Base-by-base conservation (phyloP, 805 yeast genomes). In the Yamadazyma sp. region DNA sequence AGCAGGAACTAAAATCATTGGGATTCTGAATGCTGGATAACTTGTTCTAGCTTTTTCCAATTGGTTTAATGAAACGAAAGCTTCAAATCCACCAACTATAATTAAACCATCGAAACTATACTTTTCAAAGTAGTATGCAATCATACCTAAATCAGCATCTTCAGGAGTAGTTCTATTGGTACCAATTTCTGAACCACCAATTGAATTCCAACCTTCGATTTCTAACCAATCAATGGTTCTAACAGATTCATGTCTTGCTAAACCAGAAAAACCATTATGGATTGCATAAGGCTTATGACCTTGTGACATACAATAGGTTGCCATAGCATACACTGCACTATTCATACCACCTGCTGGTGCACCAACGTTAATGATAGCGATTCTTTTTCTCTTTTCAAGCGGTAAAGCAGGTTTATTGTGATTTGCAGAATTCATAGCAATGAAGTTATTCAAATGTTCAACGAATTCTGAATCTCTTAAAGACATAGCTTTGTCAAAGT, bases 301-400 rank as follows among this genome's bases (percentile, higher is more conserved):
- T 43, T 79, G 76, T 4, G 95, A 80, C 61, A 89, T 69, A 63
- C 95, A 82, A 69, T 86, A 91, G 12, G 85, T 67, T 5, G 94
- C 88, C 48, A 89, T 88, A n/a, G 97, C 86, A 45, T 89, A 75
- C 8, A 88, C 79, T 3, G 96, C 96, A 42, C 93, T 78, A 56
- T 93, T 93, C 80, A 93, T 75, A 30, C 96, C 97, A 33, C 95
- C 96, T 9, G 98, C 91, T 16, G 98, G 96, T 0, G 98, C 98
- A 49, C 98, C 98, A 29, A 91, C 85, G 53, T 88, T 86, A 35
- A 93, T 74, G 43, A 93, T 81, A 36, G 93, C 98, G 48, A 89
- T 75, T 49, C 78, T 83, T 49, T 82, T 70, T 41, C 82, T 69
- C 52, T 83, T 66, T 15, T 66, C 74, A 13, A 60, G 71, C 7